Base-by-base conservation (phyloP, 1,139 yeast genomes). In the Yamadazyma pseudoaaseri region DNA sequence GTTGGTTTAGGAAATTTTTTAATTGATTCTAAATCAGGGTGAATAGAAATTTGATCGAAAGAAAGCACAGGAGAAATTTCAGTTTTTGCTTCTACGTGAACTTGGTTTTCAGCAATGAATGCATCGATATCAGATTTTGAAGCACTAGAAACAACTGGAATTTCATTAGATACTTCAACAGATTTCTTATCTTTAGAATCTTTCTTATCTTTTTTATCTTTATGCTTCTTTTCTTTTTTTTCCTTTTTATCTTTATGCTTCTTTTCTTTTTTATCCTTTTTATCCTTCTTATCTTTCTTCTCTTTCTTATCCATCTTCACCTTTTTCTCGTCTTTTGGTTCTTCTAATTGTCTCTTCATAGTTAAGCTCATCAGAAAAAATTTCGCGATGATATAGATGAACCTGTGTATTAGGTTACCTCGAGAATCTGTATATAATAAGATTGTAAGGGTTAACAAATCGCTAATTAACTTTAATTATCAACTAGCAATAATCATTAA, bases 1-100 rank as follows among this genome's bases (percentile, higher is more conserved):
- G 97, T 90, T 37, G 98, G 99, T 49, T 78, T 81, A 20, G 87
- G 83, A 65, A 86, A 92, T 49, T 79, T 77, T 26, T 77, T 60
- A 31, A 90, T 70, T 31, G 75, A 78, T 9, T 67, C 53, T 42
- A 73, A 72, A 41, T 90, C 75, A 37, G 73, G 65, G 2, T 75
- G 45, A 34, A 90, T 72, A 5, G 56, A 42, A 20, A 92, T 69
- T 33, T 83, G 79, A 29, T 72, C 69, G 49, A 92, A 90, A 3
- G 80, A 61, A 34, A 90, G 61, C 16, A 82, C 62, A n/a, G 97
- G 97, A 44, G 81, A 71, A 37, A 84, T 59, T 25, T 65, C 55
- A 14, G 62, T 51, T 6, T 66, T 56, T 52, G 86, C 95, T 45
- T 86, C 95, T 36, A 90, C 76, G 10, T 84, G 73, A 33, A 89